These are phyloP conservation scores for Tolypocladium cylindrosporum DNA, from an alignment of 2,329 filamentous ascomycete genomes.

Conservation along the genomic window DNA sequence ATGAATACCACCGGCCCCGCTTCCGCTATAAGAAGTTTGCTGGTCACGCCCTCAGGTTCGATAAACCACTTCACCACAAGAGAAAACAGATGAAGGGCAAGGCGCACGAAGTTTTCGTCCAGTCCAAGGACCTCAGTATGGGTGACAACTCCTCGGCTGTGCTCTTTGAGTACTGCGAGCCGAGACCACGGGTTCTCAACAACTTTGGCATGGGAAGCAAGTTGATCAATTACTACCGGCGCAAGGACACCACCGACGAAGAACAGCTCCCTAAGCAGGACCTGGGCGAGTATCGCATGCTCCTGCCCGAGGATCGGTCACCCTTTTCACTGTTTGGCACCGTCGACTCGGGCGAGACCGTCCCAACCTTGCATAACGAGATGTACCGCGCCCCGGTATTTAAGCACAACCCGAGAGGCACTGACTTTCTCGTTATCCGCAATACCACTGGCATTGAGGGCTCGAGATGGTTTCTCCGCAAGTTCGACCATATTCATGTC, in stretches of 20 bases:
- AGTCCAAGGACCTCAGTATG: constrained; percentile 73
- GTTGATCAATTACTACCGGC: constrained; percentile 93
- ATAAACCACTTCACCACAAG: constrained; percentile 62
- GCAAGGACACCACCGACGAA: constrained; percentile 64
- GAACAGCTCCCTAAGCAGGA: constrained; percentile 67
- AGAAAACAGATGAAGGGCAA: constrained; percentile 75
- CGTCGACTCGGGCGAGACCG: constrained; percentile 81
- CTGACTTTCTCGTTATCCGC: constrained; percentile 80
- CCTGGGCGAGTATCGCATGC: constrained; percentile 77
- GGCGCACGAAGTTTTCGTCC: constrained; percentile 67
- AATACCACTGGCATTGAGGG: constrained; percentile 72
- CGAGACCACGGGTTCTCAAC: constrained; percentile 81
- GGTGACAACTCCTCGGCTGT: constrained; percentile 83
- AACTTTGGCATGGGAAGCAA: constrained; percentile 97
- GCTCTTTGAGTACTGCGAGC: constrained; percentile 91
- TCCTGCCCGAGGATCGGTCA: constrained; percentile 89
- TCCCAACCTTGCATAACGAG: constrained; percentile 84
- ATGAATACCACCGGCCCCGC: constrained; percentile 72
- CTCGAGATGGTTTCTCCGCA: constrained; percentile 72
- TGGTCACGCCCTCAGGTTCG: constrained; percentile 61
- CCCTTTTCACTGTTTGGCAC: constrained; percentile 93
- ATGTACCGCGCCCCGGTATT: constrained; percentile 96
- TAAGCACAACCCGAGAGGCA: constrained; percentile 65
- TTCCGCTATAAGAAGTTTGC: constrained; percentile 61
- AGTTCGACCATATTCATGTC: constrained; percentile 81